Evolutionary conservation across 306 rosid genomes (phyloP), one percentile per base, ranked within the genome.

Genomic region (Abrus pulchellus): DNA sequence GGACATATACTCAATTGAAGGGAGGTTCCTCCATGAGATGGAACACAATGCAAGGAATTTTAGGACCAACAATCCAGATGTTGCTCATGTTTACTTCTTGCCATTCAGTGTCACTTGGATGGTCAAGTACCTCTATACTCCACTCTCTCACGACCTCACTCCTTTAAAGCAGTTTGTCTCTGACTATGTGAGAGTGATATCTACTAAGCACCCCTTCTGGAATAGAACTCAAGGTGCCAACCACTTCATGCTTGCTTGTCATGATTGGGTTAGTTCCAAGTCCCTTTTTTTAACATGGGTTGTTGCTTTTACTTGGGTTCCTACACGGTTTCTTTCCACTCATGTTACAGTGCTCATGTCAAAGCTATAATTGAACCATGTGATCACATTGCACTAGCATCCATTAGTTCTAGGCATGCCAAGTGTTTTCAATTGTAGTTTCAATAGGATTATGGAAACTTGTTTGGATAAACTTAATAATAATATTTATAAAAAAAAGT

Each of bases 91-190:
- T 73, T 84, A 43, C 86, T 93, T 91, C 77, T 80, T 91, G 86
- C 97, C 97, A 48, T 90, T 93, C 63, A 93, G 97, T 64, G 94
- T 93, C 20, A 86, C 97, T 7, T 89, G 90, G 97, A 91, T 93
- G 97, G 97, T 91, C 11, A 93, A 83, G 85, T 93, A 91, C 84
- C 79, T 91, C 30, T 93, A 91, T 53, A 73, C 87, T 33, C 82
- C 85, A 7, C 56, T 20, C 60, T 70, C 94, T 29, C 20, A 54
- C 77, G 53, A 91, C 56, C 10, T 78, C 45, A 65, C 61, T 11
- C 97, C 97, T 29, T 60, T 93, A 13, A 45, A 63, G 75, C 70
- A 75, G 14, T 90, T 84, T 73, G 94, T 91, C 28, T 82, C 90
- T 28, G 97, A 93, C 80, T 93, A 93, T 56, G 92, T 90, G 41